Conservation (phyloP, 2,329 filamentous ascomycete genomes). For the Gnomoniopsis smithogilvyi region DNA sequence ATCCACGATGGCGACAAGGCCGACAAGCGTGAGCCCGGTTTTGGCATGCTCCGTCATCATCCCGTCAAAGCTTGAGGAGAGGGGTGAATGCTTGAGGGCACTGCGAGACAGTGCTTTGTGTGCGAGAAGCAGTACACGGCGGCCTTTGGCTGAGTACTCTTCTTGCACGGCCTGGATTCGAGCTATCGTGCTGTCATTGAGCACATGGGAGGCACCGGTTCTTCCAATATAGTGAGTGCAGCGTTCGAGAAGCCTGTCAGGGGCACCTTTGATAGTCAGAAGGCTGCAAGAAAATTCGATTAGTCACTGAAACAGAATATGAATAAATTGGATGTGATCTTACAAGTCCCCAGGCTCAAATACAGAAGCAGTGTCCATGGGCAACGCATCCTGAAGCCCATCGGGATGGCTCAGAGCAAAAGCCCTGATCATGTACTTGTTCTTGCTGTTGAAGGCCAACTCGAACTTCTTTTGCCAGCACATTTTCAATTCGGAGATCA, state of each 20-base stretch:
- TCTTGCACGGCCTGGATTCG: conserved; percentile 61
- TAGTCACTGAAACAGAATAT: no score
- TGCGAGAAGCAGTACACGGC: conserved; percentile 64
- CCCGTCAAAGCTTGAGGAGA: conserved; percentile 51
- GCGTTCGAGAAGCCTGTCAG: conserved; percentile 66
- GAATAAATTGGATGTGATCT: no score
- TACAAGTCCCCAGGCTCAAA: conserved; percentile 37
- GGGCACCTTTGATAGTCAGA: conserved; percentile 76
- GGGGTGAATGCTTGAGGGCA: conserved; percentile 35
- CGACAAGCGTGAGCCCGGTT: conserved; percentile 64
- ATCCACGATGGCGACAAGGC: conserved; percentile 75
- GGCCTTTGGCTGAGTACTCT: conserved; percentile 65
- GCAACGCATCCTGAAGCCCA: conserved; percentile 35
- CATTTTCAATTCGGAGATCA: conserved; percentile 56
- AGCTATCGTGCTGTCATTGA: conserved; percentile 43
- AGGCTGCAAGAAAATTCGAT: conserved; percentile 32
- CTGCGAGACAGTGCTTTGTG: conserved; percentile 51
- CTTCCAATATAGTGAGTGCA: conserved; percentile 56
- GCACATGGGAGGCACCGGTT: conserved; percentile 48
- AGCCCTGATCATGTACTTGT: conserved; percentile 75
- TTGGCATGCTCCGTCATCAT: conserved; percentile 53
- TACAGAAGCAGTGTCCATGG: conserved; percentile 28
- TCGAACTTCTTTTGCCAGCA: conserved; percentile 66
- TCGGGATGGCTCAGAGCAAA: conserved; percentile 43
- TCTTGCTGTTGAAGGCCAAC: conserved; percentile 76